A percentile compares a stretch with the other conserved stretches of the same genome.
Evolutionary conservation across 2,329 filamentous ascomycete genomes (phyloP).

Genomic region (Pyrenophora graminea): DNA sequence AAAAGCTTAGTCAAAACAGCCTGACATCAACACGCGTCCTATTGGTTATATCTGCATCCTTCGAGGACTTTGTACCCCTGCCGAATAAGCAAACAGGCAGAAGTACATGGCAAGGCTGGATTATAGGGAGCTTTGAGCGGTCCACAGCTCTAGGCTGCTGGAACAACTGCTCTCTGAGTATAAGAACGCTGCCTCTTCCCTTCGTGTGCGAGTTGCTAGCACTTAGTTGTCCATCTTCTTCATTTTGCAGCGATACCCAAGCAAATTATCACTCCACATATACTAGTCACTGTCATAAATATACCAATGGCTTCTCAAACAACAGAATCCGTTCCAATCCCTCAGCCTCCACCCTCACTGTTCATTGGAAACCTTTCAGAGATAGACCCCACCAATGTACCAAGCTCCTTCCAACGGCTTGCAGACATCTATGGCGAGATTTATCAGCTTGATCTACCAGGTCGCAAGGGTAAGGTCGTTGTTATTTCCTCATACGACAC

Average conservation of each 20-base stretch:
- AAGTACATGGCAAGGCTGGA: neutral
- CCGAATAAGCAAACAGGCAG: slow-evolving; percentile 8
- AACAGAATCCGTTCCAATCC: slow-evolving; percentile 7
- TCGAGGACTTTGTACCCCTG: neutral
- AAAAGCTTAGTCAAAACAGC: neutral
- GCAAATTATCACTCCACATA: neutral
- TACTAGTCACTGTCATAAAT: neutral
- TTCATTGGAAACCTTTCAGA: slow-evolving; percentile 8
- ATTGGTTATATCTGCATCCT: neutral
- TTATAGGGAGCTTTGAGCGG: neutral
- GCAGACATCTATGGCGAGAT: slow-evolving; percentile 14
- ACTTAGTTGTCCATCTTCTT: neutral
- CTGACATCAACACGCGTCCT: neutral
- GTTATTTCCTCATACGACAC: slow-evolving; percentile 12
- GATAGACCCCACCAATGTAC: slow-evolving; percentile 6
- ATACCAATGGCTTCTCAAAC: slow-evolving; percentile 5
- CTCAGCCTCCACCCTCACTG: slow-evolving; percentile 7
- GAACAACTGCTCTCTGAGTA: neutral
- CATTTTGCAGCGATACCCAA: neutral
- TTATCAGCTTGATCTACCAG: slow-evolving; percentile 6
- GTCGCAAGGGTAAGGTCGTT: slow-evolving; percentile 6
- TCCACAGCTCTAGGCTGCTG: neutral
- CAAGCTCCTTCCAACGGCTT: slow-evolving; percentile 6
- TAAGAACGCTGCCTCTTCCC: neutral
- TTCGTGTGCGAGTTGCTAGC: neutral